phyloP scores from a whole-genome alignment of 2,329 filamentous ascomycete genomes.

The Beauveria rudraprayagi region DNA sequence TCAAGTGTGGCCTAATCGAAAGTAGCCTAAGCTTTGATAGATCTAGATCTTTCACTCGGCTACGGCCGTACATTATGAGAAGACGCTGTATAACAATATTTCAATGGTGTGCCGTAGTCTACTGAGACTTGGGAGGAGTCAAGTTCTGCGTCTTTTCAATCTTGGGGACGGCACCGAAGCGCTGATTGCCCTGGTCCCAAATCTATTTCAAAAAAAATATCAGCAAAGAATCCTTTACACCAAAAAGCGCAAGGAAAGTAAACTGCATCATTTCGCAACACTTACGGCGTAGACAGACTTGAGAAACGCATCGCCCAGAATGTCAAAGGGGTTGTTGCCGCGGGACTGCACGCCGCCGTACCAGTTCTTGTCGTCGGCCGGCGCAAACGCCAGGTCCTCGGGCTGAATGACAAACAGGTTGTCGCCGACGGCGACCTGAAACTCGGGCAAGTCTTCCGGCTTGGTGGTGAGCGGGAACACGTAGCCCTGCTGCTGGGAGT shows the following conservation, averaged over 20 bases:
- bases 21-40: too few species aligned
- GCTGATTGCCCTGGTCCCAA: conserved; percentile 25
- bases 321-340: conserved; percentile 5
- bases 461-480: conserved; percentile 33
- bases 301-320: conserved; percentile 4
- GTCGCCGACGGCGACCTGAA: conserved; percentile 47
- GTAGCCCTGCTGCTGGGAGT: conserved; percentile 1
- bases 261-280: not conserved
- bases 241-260: too few species aligned
- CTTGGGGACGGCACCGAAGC: conserved; percentile 45
- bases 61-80: not conserved
- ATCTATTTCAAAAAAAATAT: not conserved
- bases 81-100: not conserved
- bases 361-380: conserved; percentile 3
- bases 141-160: conserved; percentile 11
- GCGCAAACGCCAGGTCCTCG: conserved; percentile 8
- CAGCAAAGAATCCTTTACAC: not conserved
- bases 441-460: conserved; percentile 34
- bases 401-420: conserved; percentile 42
- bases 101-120: not conserved
- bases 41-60: not conserved
- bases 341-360: conserved; percentile 9
- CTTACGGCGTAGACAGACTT: conserved; percentile 6
- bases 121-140: not conserved
- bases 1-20: too few species aligned